phyloP scores from a whole-genome alignment of 805 yeast genomes.

The Metschnikowia baotianmanensis region DNA sequence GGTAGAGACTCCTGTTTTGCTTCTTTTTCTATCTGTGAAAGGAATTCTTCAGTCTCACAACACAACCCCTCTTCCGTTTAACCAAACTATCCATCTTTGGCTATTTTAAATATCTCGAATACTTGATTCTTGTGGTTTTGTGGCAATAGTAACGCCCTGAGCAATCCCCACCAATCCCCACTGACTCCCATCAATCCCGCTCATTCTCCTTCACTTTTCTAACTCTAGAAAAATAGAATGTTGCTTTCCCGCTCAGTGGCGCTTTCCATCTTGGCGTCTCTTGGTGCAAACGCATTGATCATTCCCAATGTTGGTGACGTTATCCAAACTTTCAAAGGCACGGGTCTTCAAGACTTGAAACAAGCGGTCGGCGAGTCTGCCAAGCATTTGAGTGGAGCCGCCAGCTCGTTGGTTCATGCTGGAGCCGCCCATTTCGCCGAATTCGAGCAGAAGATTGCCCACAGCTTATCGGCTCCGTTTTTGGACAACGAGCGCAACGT shows the following conservation, averaged over 20 bases:
- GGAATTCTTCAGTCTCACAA: slow-evolving; percentile 1
- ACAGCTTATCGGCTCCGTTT: slow-evolving; percentile 16
- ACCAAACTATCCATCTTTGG: no score
- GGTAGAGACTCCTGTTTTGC: slow-evolving; percentile 1
- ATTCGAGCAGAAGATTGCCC: slow-evolving; percentile 9
- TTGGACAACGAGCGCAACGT: slow-evolving; percentile 26
- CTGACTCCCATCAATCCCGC: slow-evolving; percentile 1
- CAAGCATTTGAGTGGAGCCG: slow-evolving; percentile 11
- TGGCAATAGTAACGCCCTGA: neutral
- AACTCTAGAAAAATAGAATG: slow-evolving; percentile 20
- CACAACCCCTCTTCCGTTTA: no score
- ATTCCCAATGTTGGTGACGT: slow-evolving; percentile 53
- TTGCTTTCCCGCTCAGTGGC: slow-evolving; percentile 42
- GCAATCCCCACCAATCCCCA: neutral
- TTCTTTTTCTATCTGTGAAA: slow-evolving; percentile 1
- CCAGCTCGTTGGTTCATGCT: slow-evolving; percentile 11
- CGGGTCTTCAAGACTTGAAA: slow-evolving; percentile 18
- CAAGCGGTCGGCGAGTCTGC: slow-evolving; percentile 13
- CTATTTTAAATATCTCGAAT: no score
- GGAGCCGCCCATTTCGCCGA: slow-evolving; percentile 6
- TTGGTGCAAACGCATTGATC: slow-evolving; percentile 49
- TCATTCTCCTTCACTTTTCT: neutral
- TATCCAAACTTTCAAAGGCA: slow-evolving; percentile 33
- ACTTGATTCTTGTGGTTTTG: neutral
- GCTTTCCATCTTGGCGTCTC: slow-evolving; percentile 39